Evolutionary conservation across 2,329 filamentous ascomycete genomes (phyloP).

Genomic region (Sphaerulina populicola): DNA sequence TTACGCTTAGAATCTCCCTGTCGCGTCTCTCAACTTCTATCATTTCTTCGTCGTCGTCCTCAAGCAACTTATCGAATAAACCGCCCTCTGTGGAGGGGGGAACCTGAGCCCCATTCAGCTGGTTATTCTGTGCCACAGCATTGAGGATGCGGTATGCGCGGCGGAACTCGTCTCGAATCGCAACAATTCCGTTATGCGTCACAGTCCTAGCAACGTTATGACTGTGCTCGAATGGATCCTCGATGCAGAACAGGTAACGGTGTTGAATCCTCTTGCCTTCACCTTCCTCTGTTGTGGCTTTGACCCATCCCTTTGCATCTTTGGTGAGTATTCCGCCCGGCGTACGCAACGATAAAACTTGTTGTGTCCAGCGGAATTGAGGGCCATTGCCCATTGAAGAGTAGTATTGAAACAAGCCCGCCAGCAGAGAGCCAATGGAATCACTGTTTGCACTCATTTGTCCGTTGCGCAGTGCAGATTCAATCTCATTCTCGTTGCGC

Average conservation of each 20-base stretch:
- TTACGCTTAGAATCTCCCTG: conserved; percentile 6
- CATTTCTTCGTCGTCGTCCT: conserved; percentile 9
- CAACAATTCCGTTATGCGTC: conserved; percentile 69
- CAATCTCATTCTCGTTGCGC: conserved; percentile 64
- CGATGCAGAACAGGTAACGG: conserved; percentile 79
- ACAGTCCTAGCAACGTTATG: conserved; percentile 87
- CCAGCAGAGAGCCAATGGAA: conserved; percentile 60
- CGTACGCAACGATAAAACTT: conserved; percentile 70
- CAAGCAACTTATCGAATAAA: conserved; percentile 15
- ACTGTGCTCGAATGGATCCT: conserved; percentile 80
- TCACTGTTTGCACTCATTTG: conserved; percentile 61
- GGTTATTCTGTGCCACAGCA: conserved; percentile 39
- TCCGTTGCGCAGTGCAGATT: conserved; percentile 49
- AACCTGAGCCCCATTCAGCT: conserved; percentile 24
- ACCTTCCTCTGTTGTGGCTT: conserved; percentile 61
- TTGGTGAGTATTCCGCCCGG: conserved; percentile 62
- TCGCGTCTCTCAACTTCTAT: conserved; percentile 5
- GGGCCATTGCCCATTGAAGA: conserved; percentile 49
- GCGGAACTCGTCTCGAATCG: conserved; percentile 76
- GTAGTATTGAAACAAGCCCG: conserved; percentile 85
- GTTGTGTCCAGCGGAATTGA: conserved; percentile 70
- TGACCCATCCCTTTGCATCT: conserved; percentile 73
- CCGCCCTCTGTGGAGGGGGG: conserved; percentile 10
- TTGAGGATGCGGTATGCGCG: conserved; percentile 67
- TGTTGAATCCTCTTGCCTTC: conserved; percentile 57